phyloP scores from a whole-genome alignment of 1,139 yeast genomes.

The Nakaseomyces glabratus region DNA sequence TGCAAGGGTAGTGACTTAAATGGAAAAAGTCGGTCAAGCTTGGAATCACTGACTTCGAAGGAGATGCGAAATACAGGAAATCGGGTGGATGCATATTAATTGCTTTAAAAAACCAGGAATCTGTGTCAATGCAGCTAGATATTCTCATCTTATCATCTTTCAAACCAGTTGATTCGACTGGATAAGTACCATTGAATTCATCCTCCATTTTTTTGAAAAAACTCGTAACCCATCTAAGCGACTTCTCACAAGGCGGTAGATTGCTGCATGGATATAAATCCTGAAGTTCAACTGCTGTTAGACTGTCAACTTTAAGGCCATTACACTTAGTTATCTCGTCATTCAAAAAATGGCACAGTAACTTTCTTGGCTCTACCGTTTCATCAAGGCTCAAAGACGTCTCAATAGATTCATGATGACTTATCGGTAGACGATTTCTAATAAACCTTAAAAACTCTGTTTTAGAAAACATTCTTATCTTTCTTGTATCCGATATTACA shows the following conservation, averaged over 20 bases:
- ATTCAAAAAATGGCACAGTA: conserved; percentile 1
- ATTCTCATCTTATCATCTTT: too few relatives aligned
- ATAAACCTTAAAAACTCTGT: too few relatives aligned
- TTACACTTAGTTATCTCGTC: too few relatives aligned
- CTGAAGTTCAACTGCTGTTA: too few relatives aligned
- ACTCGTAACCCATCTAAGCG: conserved; percentile 2
- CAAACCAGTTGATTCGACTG: too few relatives aligned
- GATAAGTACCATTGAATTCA: conserved; percentile 3
- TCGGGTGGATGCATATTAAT: conserved; percentile 1
- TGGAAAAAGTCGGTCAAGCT: too few relatives aligned
- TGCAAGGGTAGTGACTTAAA: too few relatives aligned
- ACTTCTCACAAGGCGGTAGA: conserved; percentile 2
- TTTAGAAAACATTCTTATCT: conserved; percentile 8
- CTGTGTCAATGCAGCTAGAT: conserved; percentile 1
- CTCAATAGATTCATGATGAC: too few relatives aligned
- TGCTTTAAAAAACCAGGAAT: conserved; percentile 5
- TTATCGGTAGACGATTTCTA: too few relatives aligned
- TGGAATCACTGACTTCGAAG: too few relatives aligned
- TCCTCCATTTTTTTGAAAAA: conserved; percentile 2
- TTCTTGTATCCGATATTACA: conserved; percentile 10
- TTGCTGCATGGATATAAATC: conserved; percentile 2
- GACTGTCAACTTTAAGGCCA: too few relatives aligned
- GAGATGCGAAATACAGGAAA: conserved; percentile 2
- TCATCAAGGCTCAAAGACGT: not conserved
- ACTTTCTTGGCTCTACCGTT: conserved; percentile 1